These are phyloP conservation scores for Botryotinia convoluta DNA, from an alignment of 2,329 filamentous ascomycete genomes.

Conservation along the genomic window DNA sequence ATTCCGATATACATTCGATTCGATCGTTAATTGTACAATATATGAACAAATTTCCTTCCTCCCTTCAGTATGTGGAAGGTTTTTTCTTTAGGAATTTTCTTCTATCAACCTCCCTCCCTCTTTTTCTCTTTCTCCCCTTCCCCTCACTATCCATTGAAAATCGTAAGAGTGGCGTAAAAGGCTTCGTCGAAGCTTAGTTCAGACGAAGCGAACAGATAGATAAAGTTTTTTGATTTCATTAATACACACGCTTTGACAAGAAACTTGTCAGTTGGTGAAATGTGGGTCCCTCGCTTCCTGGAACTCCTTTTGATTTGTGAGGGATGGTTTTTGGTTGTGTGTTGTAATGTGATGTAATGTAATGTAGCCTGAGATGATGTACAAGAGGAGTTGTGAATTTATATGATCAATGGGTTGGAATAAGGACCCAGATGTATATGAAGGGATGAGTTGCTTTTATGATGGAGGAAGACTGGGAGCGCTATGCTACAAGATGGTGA, in stretches of 20 bases:
- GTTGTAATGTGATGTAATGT: not conserved
- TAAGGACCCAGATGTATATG: not conserved
- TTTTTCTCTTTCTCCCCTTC: not conserved
- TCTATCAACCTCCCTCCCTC: not conserved
- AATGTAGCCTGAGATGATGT: not conserved
- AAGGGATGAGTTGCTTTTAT: not conserved
- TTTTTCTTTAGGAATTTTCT: not conserved
- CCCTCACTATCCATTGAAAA: not conserved
- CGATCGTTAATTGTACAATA: conserved; percentile 11
- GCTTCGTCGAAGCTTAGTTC: not conserved
- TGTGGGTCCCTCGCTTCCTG: not conserved
- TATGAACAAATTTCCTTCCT: not conserved
- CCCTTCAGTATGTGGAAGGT: not conserved
- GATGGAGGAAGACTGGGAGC: not conserved
- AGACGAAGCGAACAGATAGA: not conserved
- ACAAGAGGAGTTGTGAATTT: not conserved
- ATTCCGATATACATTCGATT: conserved; percentile 11
- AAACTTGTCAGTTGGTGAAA: not conserved
- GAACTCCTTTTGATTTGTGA: not conserved
- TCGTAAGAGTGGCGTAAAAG: conserved; percentile 10
- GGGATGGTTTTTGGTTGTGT: not conserved
- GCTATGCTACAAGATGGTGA: conserved; percentile 1
- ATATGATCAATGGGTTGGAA: not conserved
- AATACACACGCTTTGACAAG: not conserved
- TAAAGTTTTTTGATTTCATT: not conserved